phyloP scores from a whole-genome alignment of 768 basidiomycete species.

The Baorangia bicolor region DNA sequence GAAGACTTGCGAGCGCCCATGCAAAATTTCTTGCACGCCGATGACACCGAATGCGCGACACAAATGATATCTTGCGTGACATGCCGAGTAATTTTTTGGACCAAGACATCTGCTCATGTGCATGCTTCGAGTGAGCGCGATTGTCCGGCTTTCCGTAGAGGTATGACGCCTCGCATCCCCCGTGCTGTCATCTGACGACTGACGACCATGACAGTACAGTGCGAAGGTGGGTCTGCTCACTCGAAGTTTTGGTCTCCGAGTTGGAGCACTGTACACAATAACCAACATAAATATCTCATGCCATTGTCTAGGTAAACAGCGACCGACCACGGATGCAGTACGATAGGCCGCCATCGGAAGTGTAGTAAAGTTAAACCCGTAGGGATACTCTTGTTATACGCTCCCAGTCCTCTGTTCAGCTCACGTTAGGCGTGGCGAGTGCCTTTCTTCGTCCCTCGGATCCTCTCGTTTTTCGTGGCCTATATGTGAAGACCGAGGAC shows the following conservation, averaged over 20 bases:
- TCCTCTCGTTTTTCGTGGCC: neutral
- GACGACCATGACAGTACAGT: neutral
- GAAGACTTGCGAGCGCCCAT: constrained; percentile 66
- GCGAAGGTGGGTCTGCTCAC: neutral
- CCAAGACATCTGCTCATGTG: too few species aligned
- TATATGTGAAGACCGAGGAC: too few species aligned
- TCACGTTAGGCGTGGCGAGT: neutral
- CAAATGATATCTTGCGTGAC: too few species aligned
- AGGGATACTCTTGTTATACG: neutral
- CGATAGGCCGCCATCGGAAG: neutral
- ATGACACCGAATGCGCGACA: too few species aligned
- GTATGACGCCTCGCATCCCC: too few species aligned
- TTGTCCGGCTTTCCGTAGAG: too few species aligned
- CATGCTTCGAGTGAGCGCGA: too few species aligned
- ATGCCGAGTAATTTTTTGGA: too few species aligned
- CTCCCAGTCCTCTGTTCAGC: neutral
- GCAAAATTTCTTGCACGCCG: too few species aligned
- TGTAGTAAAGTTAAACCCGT: neutral
- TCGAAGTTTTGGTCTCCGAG: neutral
- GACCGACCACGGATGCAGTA: neutral
- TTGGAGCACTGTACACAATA: neutral
- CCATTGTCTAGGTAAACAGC: neutral
- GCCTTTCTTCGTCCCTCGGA: neutral
- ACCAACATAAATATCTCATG: neutral
- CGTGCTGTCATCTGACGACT: too few species aligned